These are phyloP conservation scores for Cystobasidiaceae sp. DNA, from an alignment of 1,284 basidiomycete genomes.

Conservation along the genomic window DNA sequence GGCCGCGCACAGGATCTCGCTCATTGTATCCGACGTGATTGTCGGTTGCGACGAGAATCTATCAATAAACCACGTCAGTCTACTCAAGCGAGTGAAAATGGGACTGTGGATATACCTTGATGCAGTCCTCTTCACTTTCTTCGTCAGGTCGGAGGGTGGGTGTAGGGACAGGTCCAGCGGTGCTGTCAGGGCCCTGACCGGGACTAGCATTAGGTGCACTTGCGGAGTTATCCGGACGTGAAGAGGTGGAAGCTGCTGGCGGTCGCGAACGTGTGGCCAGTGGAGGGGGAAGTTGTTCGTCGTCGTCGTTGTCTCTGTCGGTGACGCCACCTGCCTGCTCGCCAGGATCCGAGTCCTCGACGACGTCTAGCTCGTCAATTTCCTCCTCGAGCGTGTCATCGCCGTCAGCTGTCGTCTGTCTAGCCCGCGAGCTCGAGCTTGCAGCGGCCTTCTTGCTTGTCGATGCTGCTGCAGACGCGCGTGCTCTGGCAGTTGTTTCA, in stretches of 20 bases:
- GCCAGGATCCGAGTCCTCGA: conserved; percentile 5
- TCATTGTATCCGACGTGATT: conserved; percentile 95
- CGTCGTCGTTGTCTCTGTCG: conserved; percentile 7
- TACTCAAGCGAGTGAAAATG: neutral
- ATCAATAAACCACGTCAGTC: neutral
- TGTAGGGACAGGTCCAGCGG: conserved; percentile 5
- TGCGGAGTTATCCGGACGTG: neutral
- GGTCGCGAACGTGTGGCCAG: neutral
- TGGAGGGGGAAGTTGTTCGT: conserved; percentile 11
- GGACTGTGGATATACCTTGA: neutral
- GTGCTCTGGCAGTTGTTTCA: conserved; percentile 6
- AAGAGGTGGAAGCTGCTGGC: neutral
- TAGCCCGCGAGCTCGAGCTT: neutral
- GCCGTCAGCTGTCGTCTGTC: conserved; percentile 2
- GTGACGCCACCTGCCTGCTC: neutral
- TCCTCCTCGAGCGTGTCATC: conserved; percentile 1
- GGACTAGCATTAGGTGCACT: neutral
- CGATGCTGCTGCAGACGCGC: conserved; percentile 10
- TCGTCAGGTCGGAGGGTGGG: conserved; percentile 19
- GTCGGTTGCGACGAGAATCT: conserved; percentile 84
- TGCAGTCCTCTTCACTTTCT: conserved; percentile 25
- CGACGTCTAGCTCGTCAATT: conserved; percentile 10
- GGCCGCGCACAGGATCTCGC: conserved; percentile 86
- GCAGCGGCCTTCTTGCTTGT: neutral
- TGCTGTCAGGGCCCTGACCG: neutral